phyloP scores from a whole-genome alignment of 2,329 filamentous ascomycete genomes.

The Cercospora nicotianae region DNA sequence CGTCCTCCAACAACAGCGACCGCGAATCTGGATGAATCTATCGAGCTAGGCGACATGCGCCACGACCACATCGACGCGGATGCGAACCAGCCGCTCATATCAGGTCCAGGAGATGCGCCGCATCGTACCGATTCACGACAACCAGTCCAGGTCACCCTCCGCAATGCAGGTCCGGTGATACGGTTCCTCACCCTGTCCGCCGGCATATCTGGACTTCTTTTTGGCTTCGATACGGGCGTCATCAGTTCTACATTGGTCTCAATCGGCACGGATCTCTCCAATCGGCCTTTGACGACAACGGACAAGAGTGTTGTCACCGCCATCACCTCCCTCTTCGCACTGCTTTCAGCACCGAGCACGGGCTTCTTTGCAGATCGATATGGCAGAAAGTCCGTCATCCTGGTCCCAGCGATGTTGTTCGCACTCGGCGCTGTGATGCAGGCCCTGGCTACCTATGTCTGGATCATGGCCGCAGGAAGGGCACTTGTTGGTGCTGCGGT shows the following conservation, averaged over 20 bases:
- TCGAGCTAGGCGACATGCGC: constrained; percentile 23
- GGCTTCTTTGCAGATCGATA: constrained; percentile 50
- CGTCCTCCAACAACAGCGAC: background rate
- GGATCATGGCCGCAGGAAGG: constrained; percentile 66
- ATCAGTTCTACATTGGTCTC: constrained; percentile 62
- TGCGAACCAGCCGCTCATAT: constrained; percentile 34
- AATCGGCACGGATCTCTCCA: constrained; percentile 55
- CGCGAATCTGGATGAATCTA: constrained; percentile 11
- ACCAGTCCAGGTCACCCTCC: constrained; percentile 25
- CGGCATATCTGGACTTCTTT: constrained; percentile 59
- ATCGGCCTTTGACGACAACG: constrained; percentile 49
- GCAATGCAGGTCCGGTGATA: constrained; percentile 42
- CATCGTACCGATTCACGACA: background rate
- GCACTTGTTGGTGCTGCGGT: constrained; percentile 71
- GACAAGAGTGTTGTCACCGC: constrained; percentile 62
- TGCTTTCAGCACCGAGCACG: constrained; percentile 49
- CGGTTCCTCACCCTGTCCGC: constrained; percentile 59
- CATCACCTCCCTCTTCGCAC: constrained; percentile 58
- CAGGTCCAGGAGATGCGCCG: background rate
- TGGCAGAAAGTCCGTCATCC: constrained; percentile 51
- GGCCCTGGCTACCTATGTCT: constrained; percentile 58
- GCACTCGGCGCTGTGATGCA: constrained; percentile 66
- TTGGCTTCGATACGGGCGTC: constrained; percentile 64
- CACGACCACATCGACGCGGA: constrained; percentile 24
- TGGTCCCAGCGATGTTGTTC: constrained; percentile 65